Base-by-base conservation (phyloP, 2,329 filamentous ascomycete species). In the Bertia moriformis region DNA sequence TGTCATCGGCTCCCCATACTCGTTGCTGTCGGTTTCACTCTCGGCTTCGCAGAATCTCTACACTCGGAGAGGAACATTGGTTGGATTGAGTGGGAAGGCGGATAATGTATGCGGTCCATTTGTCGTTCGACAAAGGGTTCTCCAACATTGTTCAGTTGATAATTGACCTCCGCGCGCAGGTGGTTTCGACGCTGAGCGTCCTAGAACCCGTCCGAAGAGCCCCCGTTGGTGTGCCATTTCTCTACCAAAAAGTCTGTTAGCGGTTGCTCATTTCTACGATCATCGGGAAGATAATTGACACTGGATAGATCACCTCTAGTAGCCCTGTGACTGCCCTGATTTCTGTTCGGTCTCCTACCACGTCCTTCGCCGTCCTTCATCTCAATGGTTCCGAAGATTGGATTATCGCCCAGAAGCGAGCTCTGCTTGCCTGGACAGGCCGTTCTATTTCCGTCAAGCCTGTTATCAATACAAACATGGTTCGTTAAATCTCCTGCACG, bases 311-410 rank as follows among this genome's bases (percentile, higher is more conserved):
- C 47, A 81, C 86, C 22, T 89, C 89, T 1, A 87, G 88, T 1
- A 83, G 78, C 37, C 88, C 91, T 2, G 73, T 95, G 47, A 93
- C 83, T 33, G 87, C 87, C 20, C 66, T 98, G 45, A 82, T 98
- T 49, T 83, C 84, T 19, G 87, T 89, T 18, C 91, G 87, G 56
- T 86, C 86, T 4, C 77, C 85, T 3, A 78, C 81, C 39, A 91
- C 88, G 1, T 88, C 87, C 4, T 88, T 98, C 49, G 78, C 83
- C 12, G 76, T 93, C 4, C 70, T 98, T 18, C 83, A 89, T 54
- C 73, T 98, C 38, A 87, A 98, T 63, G 91, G 91, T 42, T 86
- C 87, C 3, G 79, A 87, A 42, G 91, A 98, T 61, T 98, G 91
- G 89, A 84, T 94, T 67, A 66, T 98, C 5, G 73, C 85, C 4